These are phyloP conservation scores for Aaosphaeria pasadenensis DNA, from an alignment of 2,329 filamentous ascomycete species.

Conservation along the genomic window DNA sequence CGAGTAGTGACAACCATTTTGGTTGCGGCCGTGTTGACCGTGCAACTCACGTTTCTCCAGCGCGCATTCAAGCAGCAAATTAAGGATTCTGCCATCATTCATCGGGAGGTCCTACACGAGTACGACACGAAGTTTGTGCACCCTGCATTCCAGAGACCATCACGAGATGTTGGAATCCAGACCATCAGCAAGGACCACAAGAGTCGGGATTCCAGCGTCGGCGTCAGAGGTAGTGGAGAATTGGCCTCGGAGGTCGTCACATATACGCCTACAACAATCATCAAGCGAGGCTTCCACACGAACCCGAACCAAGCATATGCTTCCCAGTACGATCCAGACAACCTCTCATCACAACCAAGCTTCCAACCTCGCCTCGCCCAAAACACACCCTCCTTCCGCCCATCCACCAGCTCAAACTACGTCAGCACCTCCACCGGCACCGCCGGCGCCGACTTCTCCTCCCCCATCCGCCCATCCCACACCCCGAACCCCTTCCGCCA, in stretches of 20 bases:
- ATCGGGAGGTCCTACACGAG: constrained; percentile 89
- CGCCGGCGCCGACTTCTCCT: constrained; percentile 42
- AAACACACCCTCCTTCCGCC: constrained; percentile 21
- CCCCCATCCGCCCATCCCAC: constrained; percentile 44
- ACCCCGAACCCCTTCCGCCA: constrained; percentile 51
- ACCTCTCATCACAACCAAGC: constrained; percentile 18
- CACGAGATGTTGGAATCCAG: constrained; percentile 77
- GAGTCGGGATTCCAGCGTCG: constrained; percentile 28
- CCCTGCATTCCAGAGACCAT: constrained; percentile 77
- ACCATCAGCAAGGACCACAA: constrained; percentile 45
- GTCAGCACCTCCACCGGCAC: constrained; percentile 37
- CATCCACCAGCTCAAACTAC: constrained; percentile 26
- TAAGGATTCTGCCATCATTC: constrained; percentile 80
- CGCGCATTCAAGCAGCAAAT: constrained; percentile 76
- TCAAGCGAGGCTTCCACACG: constrained; percentile 75
- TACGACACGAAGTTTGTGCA: constrained; percentile 97
- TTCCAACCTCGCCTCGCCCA: constrained; percentile 11
- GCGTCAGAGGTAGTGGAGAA: constrained; percentile 39
- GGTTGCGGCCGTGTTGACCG: constrained; percentile 70
- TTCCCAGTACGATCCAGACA: constrained; percentile 69
- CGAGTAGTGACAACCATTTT: constrained; percentile 81
- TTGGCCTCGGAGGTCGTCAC: constrained; percentile 54
- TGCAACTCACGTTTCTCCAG: constrained; percentile 72
- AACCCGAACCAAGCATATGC: constrained; percentile 81
- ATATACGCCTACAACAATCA: constrained; percentile 59